phyloP scores from a whole-genome alignment of 2,329 filamentous ascomycete genomes.

The Fusarium domesticum region DNA sequence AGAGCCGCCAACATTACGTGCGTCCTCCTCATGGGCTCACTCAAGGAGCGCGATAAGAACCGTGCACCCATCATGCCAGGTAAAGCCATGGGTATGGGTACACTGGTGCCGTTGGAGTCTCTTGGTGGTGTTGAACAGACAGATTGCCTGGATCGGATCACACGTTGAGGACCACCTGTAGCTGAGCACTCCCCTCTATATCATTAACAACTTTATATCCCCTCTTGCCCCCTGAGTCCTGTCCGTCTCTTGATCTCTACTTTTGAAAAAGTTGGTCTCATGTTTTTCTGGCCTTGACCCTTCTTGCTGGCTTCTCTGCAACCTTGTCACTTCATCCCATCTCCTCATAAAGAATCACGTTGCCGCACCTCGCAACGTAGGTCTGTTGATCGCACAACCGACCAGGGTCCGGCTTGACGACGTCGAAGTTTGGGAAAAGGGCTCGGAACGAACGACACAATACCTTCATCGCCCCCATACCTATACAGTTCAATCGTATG shows the following conservation, averaged over 20 bases:
- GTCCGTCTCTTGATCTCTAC: not conserved
- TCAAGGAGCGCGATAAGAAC: constrained; percentile 25
- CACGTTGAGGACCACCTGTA: constrained; percentile 27
- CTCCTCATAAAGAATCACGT: no score
- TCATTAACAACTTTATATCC: constrained; percentile 18
- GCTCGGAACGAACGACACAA: not conserved
- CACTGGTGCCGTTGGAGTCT: constrained; percentile 26
- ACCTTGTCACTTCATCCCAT: constrained; percentile 3
- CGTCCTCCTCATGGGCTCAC: constrained; percentile 29
- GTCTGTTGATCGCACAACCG: no score
- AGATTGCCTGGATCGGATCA: constrained; percentile 29
- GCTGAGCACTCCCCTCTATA: constrained; percentile 22
- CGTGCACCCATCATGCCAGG: constrained; percentile 31
- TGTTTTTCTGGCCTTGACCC: constrained; percentile 3
- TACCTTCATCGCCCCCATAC: constrained; percentile 5
- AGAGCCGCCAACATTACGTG: constrained; percentile 28
- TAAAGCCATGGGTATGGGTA: constrained; percentile 30
- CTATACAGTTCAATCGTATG: constrained; percentile 12
- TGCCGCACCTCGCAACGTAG: constrained; percentile 19
- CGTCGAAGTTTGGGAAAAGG: no score
- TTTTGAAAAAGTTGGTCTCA: no score
- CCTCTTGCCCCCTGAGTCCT: constrained; percentile 11
- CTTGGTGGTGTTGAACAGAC: constrained; percentile 30
- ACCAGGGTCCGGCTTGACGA: no score
- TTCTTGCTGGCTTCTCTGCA: constrained; percentile 11